Evolutionary conservation across 257 asterid genomes (phyloP), one percentile per base, ranked within the genome.

Genomic region (Buddleja alternifolia): DNA sequence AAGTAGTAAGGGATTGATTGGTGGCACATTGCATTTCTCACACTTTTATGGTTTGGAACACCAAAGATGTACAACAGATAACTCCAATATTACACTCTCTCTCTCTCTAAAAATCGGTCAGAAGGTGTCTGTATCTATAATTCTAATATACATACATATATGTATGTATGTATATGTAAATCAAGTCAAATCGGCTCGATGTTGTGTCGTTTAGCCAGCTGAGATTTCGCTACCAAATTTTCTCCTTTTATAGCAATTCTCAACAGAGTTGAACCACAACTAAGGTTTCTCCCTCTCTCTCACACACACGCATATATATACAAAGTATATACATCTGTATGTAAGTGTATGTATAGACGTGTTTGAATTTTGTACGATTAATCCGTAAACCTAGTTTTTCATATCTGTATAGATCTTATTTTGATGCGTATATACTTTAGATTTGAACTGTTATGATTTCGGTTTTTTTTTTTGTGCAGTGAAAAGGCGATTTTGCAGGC

Each of bases 151-250:
- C 8, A 17, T 7, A 4, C 15, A 16, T 23, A 25, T 19, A 23
- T 10, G 19, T 12, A 6, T 63, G 1, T 39, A 15, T 69, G 32
- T 69, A 36, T 34, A 2, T 52, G 71, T 16, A 24, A 58, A 75
- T 68, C 73, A 66, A 63, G 68, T 71, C 79, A 79, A n/a, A 67
- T 73, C 79, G 78, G 70, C 67, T 72, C 53, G 53, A 44, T 62
- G 66, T 51, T 62, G 73, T 64, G 86, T 75, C 81, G 83, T 72
- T 53, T 72, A 71, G 69, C 70, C 63, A 57, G 69, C 82, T 71
- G 70, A 70, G 82, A 71, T 75, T 70, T 70, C 73, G 69, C 69
- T 63, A 11, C 73, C 75, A 62, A 42, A 64, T 72, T 46, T 32
- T 60, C 57, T 21, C 34, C 6, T 39, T 55, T 60, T 45, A 29